phyloP scores from a whole-genome alignment of 73 alveolate genomes.

The Paramecium caudatum region DNA sequence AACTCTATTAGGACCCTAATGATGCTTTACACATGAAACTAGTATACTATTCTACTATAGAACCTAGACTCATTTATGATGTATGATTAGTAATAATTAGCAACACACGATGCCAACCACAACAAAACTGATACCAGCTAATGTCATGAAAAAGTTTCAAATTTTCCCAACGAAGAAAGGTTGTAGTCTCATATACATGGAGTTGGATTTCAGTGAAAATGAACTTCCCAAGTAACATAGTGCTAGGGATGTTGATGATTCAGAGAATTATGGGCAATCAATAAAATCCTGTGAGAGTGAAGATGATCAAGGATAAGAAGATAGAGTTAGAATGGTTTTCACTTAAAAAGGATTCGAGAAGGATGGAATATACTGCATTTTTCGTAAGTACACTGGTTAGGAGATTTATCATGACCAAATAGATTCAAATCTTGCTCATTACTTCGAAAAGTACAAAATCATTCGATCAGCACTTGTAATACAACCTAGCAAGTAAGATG shows the following conservation, averaged over 20 bases:
- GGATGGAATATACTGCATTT: slow-evolving; percentile 54
- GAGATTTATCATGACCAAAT: slow-evolving; percentile 44
- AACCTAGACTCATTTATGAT: slow-evolving; percentile 39
- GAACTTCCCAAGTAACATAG: slow-evolving; percentile 3
- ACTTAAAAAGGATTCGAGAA: slow-evolving; percentile 17
- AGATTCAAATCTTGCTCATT: not conserved
- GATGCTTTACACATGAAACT: slow-evolving; percentile 56
- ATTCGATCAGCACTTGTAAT: not conserved
- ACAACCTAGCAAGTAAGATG: slow-evolving; percentile 13
- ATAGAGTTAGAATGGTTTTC: slow-evolving; percentile 40
- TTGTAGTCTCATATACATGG: slow-evolving; percentile 7
- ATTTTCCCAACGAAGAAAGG: slow-evolving; percentile 57
- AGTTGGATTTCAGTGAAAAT: slow-evolving; percentile 36
- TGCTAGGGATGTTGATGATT: not conserved
- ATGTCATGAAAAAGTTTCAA: not conserved
- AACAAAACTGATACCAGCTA: not conserved
- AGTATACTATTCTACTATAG: slow-evolving; percentile 2
- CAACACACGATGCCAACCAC: slow-evolving; percentile 55
- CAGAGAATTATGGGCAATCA: not conserved
- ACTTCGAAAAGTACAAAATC: not conserved
- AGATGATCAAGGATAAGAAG: not conserved
- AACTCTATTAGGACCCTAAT: slow-evolving; percentile 42
- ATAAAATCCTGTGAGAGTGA: not conserved
- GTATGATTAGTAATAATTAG: not conserved
- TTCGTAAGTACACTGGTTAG: slow-evolving; percentile 57